Percentiles rank a stretch among this genome's conserved stretches.
These are phyloP conservation scores for Ogataea pignaliae DNA, from an alignment of 805 yeast genomes.

Conservation along the genomic window DNA sequence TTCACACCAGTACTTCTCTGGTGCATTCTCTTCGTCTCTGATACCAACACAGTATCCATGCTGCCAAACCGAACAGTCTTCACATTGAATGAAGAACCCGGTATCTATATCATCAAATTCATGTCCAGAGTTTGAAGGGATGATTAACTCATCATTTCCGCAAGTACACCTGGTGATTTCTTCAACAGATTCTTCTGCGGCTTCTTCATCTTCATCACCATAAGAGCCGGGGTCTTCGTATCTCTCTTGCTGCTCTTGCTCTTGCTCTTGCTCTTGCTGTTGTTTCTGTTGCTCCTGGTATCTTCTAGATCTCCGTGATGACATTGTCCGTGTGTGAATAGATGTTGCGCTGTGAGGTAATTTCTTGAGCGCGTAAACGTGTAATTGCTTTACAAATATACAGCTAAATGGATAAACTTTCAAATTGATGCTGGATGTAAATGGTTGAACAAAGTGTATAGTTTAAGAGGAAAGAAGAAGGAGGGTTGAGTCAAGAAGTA, in stretches of 20 bases:
- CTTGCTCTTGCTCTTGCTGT: constrained; percentile 16
- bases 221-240: constrained; percentile 10
- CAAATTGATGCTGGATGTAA: too few species aligned
- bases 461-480: too few species aligned
- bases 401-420: too few species aligned
- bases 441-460: too few species aligned
- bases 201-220: constrained; percentile 21
- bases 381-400: too few species aligned
- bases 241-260: constrained; percentile 11
- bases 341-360: too few species aligned
- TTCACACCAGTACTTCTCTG: constrained; percentile 96
- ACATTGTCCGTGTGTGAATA: constrained; percentile 9
- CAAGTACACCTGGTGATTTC: constrained; percentile 56
- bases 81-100: constrained; percentile 81
- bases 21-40: constrained; percentile 65
- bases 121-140: constrained; percentile 23
- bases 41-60: constrained; percentile 96
- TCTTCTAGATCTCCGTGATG: constrained; percentile 30
- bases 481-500: too few species aligned
- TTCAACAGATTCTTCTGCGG: constrained; percentile 19
- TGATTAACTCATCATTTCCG: constrained; percentile 42
- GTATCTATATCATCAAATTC: constrained; percentile 39
- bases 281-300: constrained; percentile 16
- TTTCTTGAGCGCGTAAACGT: too few species aligned
- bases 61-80: constrained; percentile 93